Base-by-base conservation (phyloP, 139 green algal species). In the Closterium sp. region DNA sequence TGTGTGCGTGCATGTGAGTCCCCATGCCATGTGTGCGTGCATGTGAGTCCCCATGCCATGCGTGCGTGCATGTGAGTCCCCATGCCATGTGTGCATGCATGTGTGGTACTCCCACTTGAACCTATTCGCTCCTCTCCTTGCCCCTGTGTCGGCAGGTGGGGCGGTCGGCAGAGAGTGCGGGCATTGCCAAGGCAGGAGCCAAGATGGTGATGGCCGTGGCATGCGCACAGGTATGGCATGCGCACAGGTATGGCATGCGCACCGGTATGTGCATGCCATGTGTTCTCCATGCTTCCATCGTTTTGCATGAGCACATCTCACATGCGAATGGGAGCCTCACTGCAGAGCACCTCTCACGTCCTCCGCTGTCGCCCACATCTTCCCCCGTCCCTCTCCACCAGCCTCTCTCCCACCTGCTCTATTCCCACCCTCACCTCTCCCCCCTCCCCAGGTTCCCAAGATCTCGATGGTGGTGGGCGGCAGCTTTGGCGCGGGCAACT, bases 161-260 rank as follows among this genome's bases (percentile, higher is more conserved):
- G 28, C 34, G 93, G 31, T 96, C 96, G 87, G 97, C 97, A 32
- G 97, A 99, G 94, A 96, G 97, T 32, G 96, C 95, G 0, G 97
- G 97, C 93, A 99, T 99, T 35, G 97, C 97, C 32, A 99, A 99
- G 94, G 96, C 98, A 43, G 97, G 97, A 1, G 97, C 97, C 87
- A 99, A 99, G 95, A 98, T 99, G 97, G 97, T 99, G 1, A 97
- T 95, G 93, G 97, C 97, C 30, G 97, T 99, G 19, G 90, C 87
- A 30, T 95, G 93, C 76, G 87, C 93, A 5, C 84, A 87, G 84
- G 93, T 95, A 38, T 98, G 31, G 90, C 86, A 21, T 95, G 93
- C 85, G 87, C 93, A 3, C 84, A 86, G 81, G 93, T 95, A 33
- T 99, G 30, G 90, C 86, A 21, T 95, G 93, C 85, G 87, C 93